Evolutionary conservation across 2,329 filamentous ascomycete genomes (phyloP).

Genomic region (Exophiala sp.): DNA sequence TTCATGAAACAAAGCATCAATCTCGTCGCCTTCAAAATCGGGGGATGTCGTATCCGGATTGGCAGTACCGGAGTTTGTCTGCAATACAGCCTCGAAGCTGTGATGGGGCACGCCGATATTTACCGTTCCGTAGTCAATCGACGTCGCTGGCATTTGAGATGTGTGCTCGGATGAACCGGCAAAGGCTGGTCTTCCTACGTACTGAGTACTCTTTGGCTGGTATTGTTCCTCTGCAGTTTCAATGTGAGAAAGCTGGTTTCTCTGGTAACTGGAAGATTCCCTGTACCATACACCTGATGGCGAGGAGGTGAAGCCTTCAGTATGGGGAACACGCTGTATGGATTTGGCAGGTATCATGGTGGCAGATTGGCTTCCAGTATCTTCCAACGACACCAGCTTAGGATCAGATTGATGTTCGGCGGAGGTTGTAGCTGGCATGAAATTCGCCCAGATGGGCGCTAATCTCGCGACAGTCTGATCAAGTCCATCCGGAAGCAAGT

Average conservation of each 20-base stretch:
- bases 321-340: background rate
- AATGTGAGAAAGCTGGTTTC: background rate
- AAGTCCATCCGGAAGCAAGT: slow-evolving; percentile 1
- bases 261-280: background rate
- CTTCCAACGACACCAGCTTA: background rate
- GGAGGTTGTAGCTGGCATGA: background rate
- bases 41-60: slow-evolving; percentile 19
- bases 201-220: background rate
- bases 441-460: slow-evolving; percentile 12
- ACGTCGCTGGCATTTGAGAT: background rate
- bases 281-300: background rate
- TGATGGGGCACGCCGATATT: slow-evolving; percentile 10
- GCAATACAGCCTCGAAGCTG: background rate
- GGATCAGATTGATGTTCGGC: background rate
- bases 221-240: background rate
- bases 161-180: background rate
- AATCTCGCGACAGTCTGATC: slow-evolving; percentile 1
- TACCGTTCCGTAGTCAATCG: slow-evolving; percentile 14
- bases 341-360: background rate
- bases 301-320: background rate
- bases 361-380: background rate
- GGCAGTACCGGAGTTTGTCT: background rate
- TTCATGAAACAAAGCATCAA: slow-evolving; percentile 44
- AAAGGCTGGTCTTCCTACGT: slow-evolving; percentile 2
- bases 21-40: slow-evolving; percentile 31